phyloP scores from a whole-genome alignment of 106 monocot genomes.

The Agapanthus africanus region DNA sequence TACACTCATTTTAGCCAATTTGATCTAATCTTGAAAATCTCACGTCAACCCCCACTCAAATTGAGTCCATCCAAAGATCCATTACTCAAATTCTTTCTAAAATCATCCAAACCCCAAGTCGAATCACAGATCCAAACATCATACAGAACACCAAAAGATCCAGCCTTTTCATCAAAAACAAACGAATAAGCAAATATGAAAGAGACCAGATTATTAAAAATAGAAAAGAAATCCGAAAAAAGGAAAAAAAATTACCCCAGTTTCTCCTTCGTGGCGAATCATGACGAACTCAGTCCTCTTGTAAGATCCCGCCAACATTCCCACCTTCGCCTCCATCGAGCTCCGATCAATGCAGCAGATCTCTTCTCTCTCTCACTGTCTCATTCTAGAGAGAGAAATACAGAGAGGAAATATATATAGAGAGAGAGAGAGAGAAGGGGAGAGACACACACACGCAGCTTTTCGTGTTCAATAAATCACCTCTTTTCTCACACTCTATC shows the following conservation, averaged over 20 bases:
- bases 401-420: neutral
- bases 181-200: neutral
- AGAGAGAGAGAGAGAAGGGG: neutral
- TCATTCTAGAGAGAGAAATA: too few relatives aligned
- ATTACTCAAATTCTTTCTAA: neutral
- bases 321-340: too few relatives aligned
- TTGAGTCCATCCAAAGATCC: neutral
- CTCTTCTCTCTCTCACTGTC: neutral
- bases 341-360: neutral
- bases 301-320: constrained; percentile 79
- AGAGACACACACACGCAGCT: too few relatives aligned
- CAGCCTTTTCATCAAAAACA: neutral
- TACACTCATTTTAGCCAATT: too few relatives aligned
- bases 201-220: neutral
- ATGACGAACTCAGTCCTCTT: constrained; percentile 78
- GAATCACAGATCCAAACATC: neutral
- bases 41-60: neutral
- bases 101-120: neutral
- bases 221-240: neutral
- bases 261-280: constrained; percentile 70
- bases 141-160: neutral
- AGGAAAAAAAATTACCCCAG: constrained; percentile 18
- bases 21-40: too few relatives aligned
- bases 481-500: neutral
- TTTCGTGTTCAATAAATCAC: neutral